Percentiles rank a stretch among this genome's conserved stretches.
phyloP scores from a whole-genome alignment of 805 yeast species.

The Saccharomycopsis schoenii region DNA sequence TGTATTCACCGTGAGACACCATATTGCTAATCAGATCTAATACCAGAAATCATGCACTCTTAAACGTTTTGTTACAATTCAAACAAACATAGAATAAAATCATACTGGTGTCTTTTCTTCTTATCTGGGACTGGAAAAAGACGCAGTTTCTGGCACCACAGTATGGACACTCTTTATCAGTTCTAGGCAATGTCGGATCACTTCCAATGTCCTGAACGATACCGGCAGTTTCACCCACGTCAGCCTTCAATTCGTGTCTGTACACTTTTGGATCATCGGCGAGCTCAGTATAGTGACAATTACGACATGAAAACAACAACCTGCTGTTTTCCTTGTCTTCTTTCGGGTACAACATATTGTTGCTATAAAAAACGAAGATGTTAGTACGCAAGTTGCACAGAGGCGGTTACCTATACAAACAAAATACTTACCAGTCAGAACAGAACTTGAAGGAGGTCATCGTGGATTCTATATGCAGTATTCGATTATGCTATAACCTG shows the following conservation, averaged over 20 bases:
- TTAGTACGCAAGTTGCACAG: not conserved
- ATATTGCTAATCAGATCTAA: too few relatives aligned
- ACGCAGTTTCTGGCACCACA: slow-evolving; percentile 88
- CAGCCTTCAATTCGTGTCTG: slow-evolving; percentile 84
- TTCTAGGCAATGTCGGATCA: slow-evolving; percentile 96
- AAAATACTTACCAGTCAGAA: slow-evolving; percentile 53
- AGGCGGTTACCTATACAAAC: not conserved
- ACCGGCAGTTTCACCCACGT: slow-evolving; percentile 43
- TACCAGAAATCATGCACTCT: slow-evolving; percentile 5
- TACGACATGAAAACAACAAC: slow-evolving; percentile 85
- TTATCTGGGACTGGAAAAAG: slow-evolving; percentile 93
- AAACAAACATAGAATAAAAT: slow-evolving; percentile 86
- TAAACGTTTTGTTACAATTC: slow-evolving; percentile 36
- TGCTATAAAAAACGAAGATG: slow-evolving; percentile 32
- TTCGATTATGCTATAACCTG: too few relatives aligned
- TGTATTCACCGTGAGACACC: not conserved
- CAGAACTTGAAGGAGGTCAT: slow-evolving; percentile 96
- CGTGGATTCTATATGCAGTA: too few relatives aligned
- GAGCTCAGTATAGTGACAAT: slow-evolving; percentile 86
- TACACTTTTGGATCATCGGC: slow-evolving; percentile 84
- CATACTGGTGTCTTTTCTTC: slow-evolving; percentile 93
- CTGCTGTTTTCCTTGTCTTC: slow-evolving; percentile 72
- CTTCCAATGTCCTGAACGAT: slow-evolving; percentile 37
- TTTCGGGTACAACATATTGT: slow-evolving; percentile 95
- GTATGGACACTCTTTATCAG: slow-evolving; percentile 86